Evolutionary conservation across 768 basidiomycete species (phyloP).

Genomic region (Hydnomerulius pinastri): DNA sequence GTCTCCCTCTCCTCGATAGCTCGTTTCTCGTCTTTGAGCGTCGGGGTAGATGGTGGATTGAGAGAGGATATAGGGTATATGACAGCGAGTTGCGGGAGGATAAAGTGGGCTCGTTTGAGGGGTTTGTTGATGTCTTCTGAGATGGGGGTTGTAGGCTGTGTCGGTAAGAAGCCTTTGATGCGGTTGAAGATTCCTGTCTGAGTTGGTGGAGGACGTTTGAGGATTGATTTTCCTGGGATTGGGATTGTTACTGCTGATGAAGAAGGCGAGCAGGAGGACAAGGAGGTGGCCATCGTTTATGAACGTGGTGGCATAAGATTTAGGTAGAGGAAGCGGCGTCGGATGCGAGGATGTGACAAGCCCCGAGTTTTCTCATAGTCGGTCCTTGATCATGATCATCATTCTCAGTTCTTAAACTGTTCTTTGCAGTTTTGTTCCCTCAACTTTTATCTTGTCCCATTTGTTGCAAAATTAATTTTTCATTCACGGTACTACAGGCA

Average conservation of each 20-base stretch:
- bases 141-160: conserved; percentile 38
- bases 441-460: too few relatives aligned
- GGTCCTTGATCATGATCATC: too few relatives aligned
- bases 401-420: too few relatives aligned
- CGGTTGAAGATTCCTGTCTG: conserved; percentile 73
- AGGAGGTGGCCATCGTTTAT: conserved; percentile 33
- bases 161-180: conserved; percentile 73
- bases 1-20: conserved; percentile 77
- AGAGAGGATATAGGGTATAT: conserved; percentile 88
- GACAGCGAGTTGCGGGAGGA: conserved; percentile 80
- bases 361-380: too few relatives aligned
- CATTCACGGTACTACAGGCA: too few relatives aligned
- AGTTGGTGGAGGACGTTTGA: conserved; percentile 72
- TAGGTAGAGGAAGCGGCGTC: too few relatives aligned
- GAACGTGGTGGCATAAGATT: too few relatives aligned
- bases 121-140: conserved; percentile 55
- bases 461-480: too few relatives aligned
- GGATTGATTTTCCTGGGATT: conserved; percentile 77
- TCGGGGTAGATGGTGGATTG: conserved; percentile 81
- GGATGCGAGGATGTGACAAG: too few relatives aligned
- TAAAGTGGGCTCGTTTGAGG: conserved; percentile 88
- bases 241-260: conserved; percentile 82
- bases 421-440: too few relatives aligned
- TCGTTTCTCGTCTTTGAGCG: conserved; percentile 78
- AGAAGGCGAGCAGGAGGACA: conserved; percentile 65